phyloP scores from a whole-genome alignment of 192 early-diverging fungal species.

The Haplosporangium gracile region DNA sequence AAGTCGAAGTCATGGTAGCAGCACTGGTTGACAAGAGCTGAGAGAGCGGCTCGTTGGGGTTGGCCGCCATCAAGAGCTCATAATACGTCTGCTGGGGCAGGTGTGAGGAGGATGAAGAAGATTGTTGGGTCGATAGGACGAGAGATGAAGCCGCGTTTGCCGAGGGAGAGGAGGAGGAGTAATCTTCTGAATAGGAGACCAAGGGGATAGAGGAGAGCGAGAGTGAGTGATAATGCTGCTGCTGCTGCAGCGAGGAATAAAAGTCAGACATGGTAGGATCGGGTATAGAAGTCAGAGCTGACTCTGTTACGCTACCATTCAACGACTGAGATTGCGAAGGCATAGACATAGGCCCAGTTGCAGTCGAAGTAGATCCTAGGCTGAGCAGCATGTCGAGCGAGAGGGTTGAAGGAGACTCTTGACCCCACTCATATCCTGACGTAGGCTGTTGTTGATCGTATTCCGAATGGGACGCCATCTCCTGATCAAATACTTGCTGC shows the following conservation, averaged over 20 bases:
- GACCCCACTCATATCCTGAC: conserved; percentile 32
- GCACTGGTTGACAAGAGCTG: conserved; percentile 47
- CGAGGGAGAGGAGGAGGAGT: conserved; percentile 11
- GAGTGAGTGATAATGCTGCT: conserved; percentile 12
- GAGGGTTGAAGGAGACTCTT: conserved; percentile 19
- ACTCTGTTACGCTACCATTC: not conserved
- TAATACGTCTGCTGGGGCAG: conserved; percentile 41
- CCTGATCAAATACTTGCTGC: conserved; percentile 14
- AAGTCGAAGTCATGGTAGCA: conserved; percentile 26
- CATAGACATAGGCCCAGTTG: not conserved
- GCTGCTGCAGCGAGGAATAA: conserved; percentile 15
- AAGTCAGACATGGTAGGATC: conserved; percentile 24
- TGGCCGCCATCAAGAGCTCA: conserved; percentile 46
- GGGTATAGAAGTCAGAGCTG: not conserved
- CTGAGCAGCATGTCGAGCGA: conserved; percentile 43
- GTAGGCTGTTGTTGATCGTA: not conserved
- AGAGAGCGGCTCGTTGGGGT: conserved; percentile 45
- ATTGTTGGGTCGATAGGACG: conserved; percentile 14
- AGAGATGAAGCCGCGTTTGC: conserved; percentile 5
- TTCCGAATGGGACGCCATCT: conserved; percentile 12
- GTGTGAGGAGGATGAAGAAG: not conserved
- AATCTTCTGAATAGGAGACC: conserved; percentile 19
- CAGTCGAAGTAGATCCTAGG: conserved; percentile 19
- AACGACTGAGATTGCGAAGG: no score
- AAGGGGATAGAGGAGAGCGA: conserved; percentile 40